Conservation (phyloP, 2,329 filamentous ascomycete genomes). For the Aspergillus niger region DNA sequence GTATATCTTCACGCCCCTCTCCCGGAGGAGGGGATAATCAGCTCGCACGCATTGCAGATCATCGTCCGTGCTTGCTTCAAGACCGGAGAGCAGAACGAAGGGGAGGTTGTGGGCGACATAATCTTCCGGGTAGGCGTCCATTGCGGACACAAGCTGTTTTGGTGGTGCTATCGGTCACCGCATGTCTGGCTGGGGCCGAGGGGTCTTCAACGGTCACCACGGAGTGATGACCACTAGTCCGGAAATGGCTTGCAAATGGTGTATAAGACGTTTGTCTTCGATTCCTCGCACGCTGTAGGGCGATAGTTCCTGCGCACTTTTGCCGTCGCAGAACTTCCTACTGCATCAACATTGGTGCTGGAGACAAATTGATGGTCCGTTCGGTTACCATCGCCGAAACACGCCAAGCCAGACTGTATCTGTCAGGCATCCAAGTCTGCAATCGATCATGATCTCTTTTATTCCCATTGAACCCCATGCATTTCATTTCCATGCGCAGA, state of each 20-base stretch:
- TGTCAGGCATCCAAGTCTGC: neutral
- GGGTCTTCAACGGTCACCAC: slow-evolving; percentile 7
- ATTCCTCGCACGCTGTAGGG: neutral
- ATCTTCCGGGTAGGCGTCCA: slow-evolving; percentile 56
- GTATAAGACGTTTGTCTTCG: neutral
- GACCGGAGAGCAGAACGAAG: slow-evolving; percentile 77
- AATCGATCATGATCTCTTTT: neutral
- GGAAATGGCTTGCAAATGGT: neutral
- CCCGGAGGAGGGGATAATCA: slow-evolving; percentile 54
- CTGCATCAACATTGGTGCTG: neutral
- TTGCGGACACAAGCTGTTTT: slow-evolving; percentile 37
- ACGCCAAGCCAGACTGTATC: slow-evolving; percentile 8
- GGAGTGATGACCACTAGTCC: neutral
- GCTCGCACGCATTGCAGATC: slow-evolving; percentile 35
- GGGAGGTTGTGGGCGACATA: slow-evolving; percentile 88
- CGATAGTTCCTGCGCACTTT: neutral
- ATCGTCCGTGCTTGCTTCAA: slow-evolving; percentile 51
- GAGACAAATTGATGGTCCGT: slow-evolving; percentile 2
- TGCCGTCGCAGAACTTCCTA: neutral
- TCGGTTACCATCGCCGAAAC: slow-evolving; percentile 9
- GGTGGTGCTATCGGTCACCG: slow-evolving; percentile 31
- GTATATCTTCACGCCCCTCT: slow-evolving; percentile 63
- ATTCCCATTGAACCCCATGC: neutral
- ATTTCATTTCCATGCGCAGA: neutral
- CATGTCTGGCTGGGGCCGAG: slow-evolving; percentile 30